phyloP scores from a whole-genome alignment of 805 yeast species.

The Wickerhamomyces canadensis region DNA sequence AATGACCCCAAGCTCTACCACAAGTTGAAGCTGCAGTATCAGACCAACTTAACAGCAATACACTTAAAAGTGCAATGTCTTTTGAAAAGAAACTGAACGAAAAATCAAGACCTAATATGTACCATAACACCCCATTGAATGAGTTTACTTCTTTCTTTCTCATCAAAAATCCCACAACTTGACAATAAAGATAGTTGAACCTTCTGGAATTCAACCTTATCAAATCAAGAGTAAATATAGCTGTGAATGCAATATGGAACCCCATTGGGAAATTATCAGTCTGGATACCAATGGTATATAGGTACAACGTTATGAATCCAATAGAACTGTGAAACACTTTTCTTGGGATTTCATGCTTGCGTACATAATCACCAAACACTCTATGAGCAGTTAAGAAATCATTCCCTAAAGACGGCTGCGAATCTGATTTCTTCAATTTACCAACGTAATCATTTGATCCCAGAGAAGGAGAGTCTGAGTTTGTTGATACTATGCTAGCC shows the following conservation, averaged over 20 bases:
- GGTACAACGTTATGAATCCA: slow-evolving; percentile 72
- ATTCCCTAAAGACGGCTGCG: slow-evolving; percentile 12
- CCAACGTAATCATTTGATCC: slow-evolving; percentile 12
- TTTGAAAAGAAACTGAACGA: slow-evolving; percentile 69
- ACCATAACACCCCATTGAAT: slow-evolving; percentile 87
- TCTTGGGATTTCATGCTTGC: slow-evolving; percentile 85
- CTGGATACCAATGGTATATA: slow-evolving; percentile 60
- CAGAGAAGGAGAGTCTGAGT: background rate
- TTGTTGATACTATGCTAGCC: background rate
- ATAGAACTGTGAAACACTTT: slow-evolving; percentile 85
- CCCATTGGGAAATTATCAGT: slow-evolving; percentile 55
- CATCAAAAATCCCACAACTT: slow-evolving; percentile 72
- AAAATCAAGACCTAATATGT: slow-evolving; percentile 68
- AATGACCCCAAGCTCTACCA: slow-evolving; percentile 81
- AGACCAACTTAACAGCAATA: slow-evolving; percentile 87
- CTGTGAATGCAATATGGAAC: slow-evolving; percentile 46
- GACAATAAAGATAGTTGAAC: slow-evolving; percentile 66
- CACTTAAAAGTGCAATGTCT: slow-evolving; percentile 74
- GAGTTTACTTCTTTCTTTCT: slow-evolving; percentile 70
- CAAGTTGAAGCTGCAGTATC: slow-evolving; percentile 95
- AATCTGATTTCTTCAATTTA: slow-evolving; percentile 4
- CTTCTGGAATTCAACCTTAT: slow-evolving; percentile 54
- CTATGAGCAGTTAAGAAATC: slow-evolving; percentile 33
- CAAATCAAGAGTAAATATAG: slow-evolving; percentile 58
- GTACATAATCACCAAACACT: slow-evolving; percentile 46